Evolutionary conservation across 208 protist genomes (phyloP).

Genomic region (Trichomonas gallinae): DNA sequence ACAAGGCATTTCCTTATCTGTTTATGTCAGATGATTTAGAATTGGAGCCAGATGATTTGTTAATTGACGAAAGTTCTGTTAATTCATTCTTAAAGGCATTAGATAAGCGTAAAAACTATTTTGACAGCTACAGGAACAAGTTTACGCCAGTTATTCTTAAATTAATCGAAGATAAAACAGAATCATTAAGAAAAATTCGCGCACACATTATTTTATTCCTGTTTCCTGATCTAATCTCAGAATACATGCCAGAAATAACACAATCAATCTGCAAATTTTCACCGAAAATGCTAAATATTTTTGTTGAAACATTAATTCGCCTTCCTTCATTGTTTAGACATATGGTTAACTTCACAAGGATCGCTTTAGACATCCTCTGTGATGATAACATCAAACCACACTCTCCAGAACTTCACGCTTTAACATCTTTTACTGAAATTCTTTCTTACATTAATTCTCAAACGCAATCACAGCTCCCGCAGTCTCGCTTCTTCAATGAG

Average conservation of each 20-base stretch:
- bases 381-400: not conserved
- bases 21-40: not conserved
- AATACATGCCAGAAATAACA: not conserved
- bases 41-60: not conserved
- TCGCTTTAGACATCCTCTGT: not conserved
- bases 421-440: not conserved
- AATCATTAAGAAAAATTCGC: not conserved
- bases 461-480: not conserved
- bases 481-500: not conserved
- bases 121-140: not conserved
- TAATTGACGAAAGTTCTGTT: not conserved
- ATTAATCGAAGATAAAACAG: not conserved
- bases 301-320: not conserved
- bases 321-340: not conserved
- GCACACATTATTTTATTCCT: not conserved
- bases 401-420: not conserved
- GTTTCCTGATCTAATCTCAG: not conserved
- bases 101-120: not conserved
- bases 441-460: not conserved
- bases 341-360: not conserved
- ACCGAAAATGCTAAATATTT: not conserved
- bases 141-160: not conserved
- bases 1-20: not conserved
- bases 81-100: not conserved
- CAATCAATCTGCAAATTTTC: not conserved